A percentile compares a stretch with the other conserved stretches of the same genome.
Evolutionary conservation across 257 asterid species (phyloP).

Genomic region (Thymus quinquecostatus): DNA sequence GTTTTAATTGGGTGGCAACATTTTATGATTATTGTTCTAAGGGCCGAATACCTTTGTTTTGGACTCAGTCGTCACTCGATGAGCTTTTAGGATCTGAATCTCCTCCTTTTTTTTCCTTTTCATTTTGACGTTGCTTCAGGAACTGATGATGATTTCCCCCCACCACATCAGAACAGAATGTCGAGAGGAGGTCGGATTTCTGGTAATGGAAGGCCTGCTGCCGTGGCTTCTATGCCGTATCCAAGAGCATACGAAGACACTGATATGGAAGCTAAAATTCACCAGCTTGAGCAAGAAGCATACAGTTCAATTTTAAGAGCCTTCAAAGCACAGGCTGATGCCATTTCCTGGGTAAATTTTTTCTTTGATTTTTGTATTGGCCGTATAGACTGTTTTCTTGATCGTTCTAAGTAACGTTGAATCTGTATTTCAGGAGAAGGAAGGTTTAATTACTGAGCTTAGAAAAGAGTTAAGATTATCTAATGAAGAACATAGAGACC

Average conservation of each 20-base stretch:
- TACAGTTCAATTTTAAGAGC: constrained; percentile 81
- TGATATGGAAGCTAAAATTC: constrained; percentile 86
- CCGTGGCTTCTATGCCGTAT: constrained; percentile 59
- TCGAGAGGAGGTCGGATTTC: constrained; percentile 60
- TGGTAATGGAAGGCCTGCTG: constrained; percentile 66
- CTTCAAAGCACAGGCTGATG: constrained; percentile 91
- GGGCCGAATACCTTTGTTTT: constrained; percentile 10
- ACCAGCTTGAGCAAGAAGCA: constrained; percentile 95
- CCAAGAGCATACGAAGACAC: constrained; percentile 65
- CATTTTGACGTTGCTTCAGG: constrained; percentile 44
- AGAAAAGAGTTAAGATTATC: constrained; percentile 78
- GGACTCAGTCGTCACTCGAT: background rate
- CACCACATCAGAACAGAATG: constrained; percentile 67
- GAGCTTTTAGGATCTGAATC: constrained; percentile 14
- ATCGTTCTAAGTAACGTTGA: constrained; percentile 41
- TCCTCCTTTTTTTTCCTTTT: background rate
- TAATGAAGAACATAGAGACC: constrained; percentile 84
- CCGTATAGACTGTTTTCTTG: constrained; percentile 34
- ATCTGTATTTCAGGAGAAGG: constrained; percentile 67
- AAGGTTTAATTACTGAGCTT: constrained; percentile 74
- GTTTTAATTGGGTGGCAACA: background rate
- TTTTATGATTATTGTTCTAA: background rate
- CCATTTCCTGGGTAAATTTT: constrained; percentile 80
- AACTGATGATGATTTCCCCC: constrained; percentile 71
- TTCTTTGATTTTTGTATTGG: constrained; percentile 15